phyloP scores from a whole-genome alignment of 164 flowering plant species.

The Euptelea pleiosperma region DNA sequence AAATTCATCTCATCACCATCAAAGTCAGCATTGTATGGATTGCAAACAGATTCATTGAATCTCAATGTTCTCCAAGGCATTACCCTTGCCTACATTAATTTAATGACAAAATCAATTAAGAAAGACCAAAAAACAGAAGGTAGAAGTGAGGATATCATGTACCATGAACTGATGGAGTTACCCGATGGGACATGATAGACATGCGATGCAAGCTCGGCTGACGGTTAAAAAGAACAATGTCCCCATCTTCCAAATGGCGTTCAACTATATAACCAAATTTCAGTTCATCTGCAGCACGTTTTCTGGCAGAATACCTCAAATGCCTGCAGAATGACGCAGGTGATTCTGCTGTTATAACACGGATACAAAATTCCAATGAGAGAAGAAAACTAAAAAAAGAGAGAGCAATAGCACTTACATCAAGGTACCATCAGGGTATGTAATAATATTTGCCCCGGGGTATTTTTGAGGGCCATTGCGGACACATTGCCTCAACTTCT shows the following conservation, averaged over 20 bases:
- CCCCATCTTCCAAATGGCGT: constrained; percentile 96
- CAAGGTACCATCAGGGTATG: constrained; percentile 50
- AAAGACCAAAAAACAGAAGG: not conserved
- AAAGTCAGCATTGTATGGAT: constrained; percentile 98
- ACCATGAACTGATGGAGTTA: constrained; percentile 19
- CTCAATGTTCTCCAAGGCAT: constrained; percentile 98
- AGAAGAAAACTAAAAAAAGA: not conserved
- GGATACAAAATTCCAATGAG: not conserved
- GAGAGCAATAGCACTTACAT: constrained; percentile 31
- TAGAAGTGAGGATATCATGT: not conserved
- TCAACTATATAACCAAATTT: constrained; percentile 70
- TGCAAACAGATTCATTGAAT: constrained; percentile 97
- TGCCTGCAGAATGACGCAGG: constrained; percentile 40
- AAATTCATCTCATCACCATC: constrained; percentile 99
- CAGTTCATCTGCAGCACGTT: constrained; percentile 69
- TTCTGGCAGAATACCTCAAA: constrained; percentile 39
- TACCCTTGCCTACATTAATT: constrained; percentile 64
- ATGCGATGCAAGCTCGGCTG: constrained; percentile 98
- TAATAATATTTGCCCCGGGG: constrained; percentile 83
- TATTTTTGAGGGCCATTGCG: constrained; percentile 79
- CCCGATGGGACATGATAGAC: constrained; percentile 99
- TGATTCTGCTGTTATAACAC: not conserved
- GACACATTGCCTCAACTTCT: constrained; percentile 82
- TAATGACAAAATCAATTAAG: not conserved
- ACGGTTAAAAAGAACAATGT: constrained; percentile 84